Percentiles rank a stretch among this genome's conserved stretches.
Conservation (phyloP, 257 asterid genomes). For the Orobanche coerulescens region DNA sequence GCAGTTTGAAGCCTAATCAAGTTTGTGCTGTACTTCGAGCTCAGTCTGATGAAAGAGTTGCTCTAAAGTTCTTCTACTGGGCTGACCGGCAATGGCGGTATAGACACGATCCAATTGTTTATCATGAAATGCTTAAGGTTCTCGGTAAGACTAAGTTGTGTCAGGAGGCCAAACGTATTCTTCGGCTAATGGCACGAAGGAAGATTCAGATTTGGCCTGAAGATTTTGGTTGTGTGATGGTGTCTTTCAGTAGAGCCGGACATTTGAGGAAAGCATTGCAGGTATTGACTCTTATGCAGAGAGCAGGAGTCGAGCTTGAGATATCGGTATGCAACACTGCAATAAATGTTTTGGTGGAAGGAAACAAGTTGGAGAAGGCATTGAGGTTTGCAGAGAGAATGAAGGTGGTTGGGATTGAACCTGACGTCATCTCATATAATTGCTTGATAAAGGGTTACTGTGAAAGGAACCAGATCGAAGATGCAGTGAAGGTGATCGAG, state of each 20-base stretch:
- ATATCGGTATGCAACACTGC: conserved; percentile 65
- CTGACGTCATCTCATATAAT: conserved; percentile 61
- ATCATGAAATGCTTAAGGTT: conserved; percentile 66
- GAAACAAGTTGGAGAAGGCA: conserved; percentile 63
- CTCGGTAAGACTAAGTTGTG: conserved; percentile 82
- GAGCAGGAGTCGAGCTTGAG: conserved; percentile 66
- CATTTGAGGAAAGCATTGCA: conserved; percentile 78
- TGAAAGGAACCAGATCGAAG: conserved; percentile 45
- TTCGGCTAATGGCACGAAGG: conserved; percentile 58
- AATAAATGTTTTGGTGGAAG: conserved; percentile 77
- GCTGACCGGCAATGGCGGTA: conserved; percentile 93
- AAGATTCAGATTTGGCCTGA: conserved; percentile 51
- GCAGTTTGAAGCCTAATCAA: conserved; percentile 59
- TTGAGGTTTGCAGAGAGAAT: conserved; percentile 66
- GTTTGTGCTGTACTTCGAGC: conserved; percentile 69
- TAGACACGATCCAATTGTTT: conserved; percentile 60
- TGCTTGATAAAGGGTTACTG: conserved; percentile 87
- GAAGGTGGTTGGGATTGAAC: conserved; percentile 65
- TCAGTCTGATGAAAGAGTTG: conserved; percentile 73
- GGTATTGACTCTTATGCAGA: conserved; percentile 63
- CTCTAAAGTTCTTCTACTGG: conserved; percentile 80
- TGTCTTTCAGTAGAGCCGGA: conserved; percentile 89
- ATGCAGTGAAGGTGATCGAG: conserved; percentile 55
- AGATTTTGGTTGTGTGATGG: conserved; percentile 86
- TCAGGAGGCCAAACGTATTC: conserved; percentile 86